Conservation (phyloP, 371 early-diverging fungal species). For the Apophysomyces trapeziformis region DNA sequence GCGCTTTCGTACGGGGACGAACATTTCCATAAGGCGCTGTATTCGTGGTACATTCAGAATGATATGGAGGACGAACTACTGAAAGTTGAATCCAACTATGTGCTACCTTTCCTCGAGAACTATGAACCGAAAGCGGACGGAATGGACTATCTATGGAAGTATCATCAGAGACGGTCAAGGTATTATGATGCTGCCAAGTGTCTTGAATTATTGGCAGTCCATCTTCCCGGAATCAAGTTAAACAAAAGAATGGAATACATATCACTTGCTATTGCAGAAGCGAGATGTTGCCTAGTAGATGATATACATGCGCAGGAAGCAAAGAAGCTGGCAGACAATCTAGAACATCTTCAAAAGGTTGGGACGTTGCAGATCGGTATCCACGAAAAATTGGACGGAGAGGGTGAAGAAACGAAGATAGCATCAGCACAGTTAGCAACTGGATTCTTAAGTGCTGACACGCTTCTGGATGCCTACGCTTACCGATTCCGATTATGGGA, state of each 20-base stretch:
- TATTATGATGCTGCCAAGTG: background rate
- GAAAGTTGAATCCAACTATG: background rate
- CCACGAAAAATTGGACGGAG: background rate
- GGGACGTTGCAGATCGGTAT: background rate
- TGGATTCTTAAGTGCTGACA: background rate
- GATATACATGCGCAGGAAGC: background rate
- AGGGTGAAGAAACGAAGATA: background rate
- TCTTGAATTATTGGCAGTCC: background rate
- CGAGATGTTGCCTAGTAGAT: background rate
- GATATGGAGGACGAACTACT: background rate
- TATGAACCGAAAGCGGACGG: background rate
- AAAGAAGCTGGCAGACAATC: background rate
- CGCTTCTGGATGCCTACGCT: constrained; percentile 1
- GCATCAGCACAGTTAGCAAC: background rate
- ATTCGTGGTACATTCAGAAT: constrained; percentile 4
- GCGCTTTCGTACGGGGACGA: background rate
- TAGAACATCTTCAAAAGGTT: background rate
- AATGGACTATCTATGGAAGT: constrained; percentile 1
- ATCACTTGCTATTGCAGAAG: background rate
- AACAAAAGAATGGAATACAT: background rate
- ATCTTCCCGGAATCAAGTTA: background rate
- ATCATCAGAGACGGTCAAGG: background rate
- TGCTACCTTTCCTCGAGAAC: background rate
- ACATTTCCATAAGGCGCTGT: background rate
- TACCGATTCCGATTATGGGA: background rate